Evolutionary conservation across 805 yeast genomes (phyloP).

Genomic region (Pichia pseudocactophila): DNA sequence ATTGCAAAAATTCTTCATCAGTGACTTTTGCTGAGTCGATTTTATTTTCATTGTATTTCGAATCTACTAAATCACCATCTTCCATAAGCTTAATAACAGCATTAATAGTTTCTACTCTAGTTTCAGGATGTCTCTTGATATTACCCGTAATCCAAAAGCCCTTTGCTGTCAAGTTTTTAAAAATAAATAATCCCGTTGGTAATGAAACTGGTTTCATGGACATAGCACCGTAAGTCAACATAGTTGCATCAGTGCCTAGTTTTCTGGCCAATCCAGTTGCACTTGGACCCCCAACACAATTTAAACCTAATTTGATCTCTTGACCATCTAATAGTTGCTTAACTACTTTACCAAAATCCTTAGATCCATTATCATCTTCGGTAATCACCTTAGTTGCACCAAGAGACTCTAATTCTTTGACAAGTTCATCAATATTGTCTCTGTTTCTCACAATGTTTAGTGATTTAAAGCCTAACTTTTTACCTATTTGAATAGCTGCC

Average conservation of each 20-base stretch:
- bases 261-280: constrained; percentile 78
- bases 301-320: constrained; percentile 68
- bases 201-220: constrained; percentile 88
- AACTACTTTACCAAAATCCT: constrained; percentile 54
- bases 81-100: constrained; percentile 51
- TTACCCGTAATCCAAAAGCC: constrained; percentile 92
- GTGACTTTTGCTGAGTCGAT: constrained; percentile 25
- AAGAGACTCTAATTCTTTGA: constrained; percentile 42
- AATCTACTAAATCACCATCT: constrained; percentile 43
- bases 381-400: constrained; percentile 91
- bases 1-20: constrained; percentile 34
- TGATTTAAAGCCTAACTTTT: constrained; percentile 69
- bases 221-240: constrained; percentile 97
- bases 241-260: constrained; percentile 59
- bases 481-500: constrained; percentile 82
- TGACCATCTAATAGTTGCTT: constrained; percentile 43
- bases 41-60: constrained; percentile 35
- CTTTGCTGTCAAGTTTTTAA: constrained; percentile 73
- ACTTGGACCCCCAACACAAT: constrained; percentile 90
- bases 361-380: constrained; percentile 71
- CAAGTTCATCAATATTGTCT: constrained; percentile 56
- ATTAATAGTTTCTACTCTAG: constrained; percentile 46
- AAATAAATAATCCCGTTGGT: constrained; percentile 83
- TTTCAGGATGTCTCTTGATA: constrained; percentile 48
- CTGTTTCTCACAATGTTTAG: constrained; percentile 85